phyloP scores from a whole-genome alignment of 176 grass and related monocot species.

The Zizania latifolia region DNA sequence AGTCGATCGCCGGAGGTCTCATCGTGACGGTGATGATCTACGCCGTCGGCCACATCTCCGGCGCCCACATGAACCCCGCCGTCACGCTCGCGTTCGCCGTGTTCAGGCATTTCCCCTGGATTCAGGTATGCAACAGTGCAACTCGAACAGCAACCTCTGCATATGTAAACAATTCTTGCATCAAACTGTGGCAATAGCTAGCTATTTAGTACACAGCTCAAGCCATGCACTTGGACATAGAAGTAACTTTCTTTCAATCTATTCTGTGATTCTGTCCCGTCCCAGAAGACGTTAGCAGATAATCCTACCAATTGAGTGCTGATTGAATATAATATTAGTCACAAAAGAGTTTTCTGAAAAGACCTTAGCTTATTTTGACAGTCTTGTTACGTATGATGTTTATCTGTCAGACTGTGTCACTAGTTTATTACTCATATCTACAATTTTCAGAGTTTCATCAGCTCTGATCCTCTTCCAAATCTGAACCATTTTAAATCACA shows the following conservation, averaged over 20 bases:
- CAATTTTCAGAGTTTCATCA: neutral
- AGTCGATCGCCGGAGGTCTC: constrained; percentile 81
- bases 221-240: neutral
- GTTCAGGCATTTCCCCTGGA: constrained; percentile 82
- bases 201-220: neutral
- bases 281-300: neutral
- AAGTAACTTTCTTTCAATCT: neutral
- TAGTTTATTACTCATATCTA: neutral
- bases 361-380: neutral
- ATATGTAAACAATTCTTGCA: neutral
- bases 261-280: too few relatives aligned
- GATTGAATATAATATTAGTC: neutral
- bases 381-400: neutral
- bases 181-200: neutral
- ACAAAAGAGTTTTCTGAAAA: neutral
- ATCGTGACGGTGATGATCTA: constrained; percentile 99
- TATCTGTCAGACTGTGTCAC: neutral
- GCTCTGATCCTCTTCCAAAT: neutral
- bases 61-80: constrained; percentile 98
- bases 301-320: neutral
- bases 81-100: constrained; percentile 92
- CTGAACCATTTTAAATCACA: neutral
- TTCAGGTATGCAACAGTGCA: constrained; percentile 44
- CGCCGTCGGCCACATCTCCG: constrained; percentile 91
- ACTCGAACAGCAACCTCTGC: neutral